A percentile compares a stretch with the other conserved stretches of the same genome.
Evolutionary conservation across 2,329 filamentous ascomycete genomes (phyloP).

Genomic region (Alternaria gaisen): DNA sequence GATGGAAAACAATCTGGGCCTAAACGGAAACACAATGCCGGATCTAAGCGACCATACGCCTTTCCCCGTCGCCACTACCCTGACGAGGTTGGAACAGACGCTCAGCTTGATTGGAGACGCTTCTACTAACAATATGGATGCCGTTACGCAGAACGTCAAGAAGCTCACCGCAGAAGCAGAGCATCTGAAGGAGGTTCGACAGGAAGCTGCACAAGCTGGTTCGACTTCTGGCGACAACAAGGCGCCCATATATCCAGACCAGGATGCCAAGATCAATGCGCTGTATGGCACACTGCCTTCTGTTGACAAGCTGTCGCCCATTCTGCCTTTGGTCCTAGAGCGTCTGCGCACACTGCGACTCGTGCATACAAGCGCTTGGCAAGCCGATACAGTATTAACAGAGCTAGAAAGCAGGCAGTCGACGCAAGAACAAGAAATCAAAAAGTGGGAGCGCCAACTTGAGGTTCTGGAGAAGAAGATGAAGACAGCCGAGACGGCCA

Average conservation of each 20-base stretch:
- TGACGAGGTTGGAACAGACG: slow-evolving; percentile 83
- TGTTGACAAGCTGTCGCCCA: slow-evolving; percentile 84
- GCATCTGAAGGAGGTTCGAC: slow-evolving; percentile 66
- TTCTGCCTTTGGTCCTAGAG: slow-evolving; percentile 86
- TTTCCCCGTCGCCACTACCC: slow-evolving; percentile 78
- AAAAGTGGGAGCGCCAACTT: slow-evolving; percentile 84
- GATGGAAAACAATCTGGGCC: slow-evolving; percentile 82
- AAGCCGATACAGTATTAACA: slow-evolving; percentile 78
- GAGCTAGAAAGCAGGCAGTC: slow-evolving; percentile 80
- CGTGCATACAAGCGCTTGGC: slow-evolving; percentile 87
- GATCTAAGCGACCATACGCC: slow-evolving; percentile 63
- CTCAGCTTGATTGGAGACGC: slow-evolving; percentile 77
- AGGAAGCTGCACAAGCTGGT: slow-evolving; percentile 33
- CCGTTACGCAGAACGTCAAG: slow-evolving; percentile 73
- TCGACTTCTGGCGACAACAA: slow-evolving; percentile 21
- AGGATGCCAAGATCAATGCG: slow-evolving; percentile 86
- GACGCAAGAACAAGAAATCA: slow-evolving; percentile 84
- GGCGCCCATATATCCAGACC: slow-evolving; percentile 65
- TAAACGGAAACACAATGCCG: slow-evolving; percentile 73
- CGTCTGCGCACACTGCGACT: slow-evolving; percentile 82
- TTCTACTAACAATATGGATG: slow-evolving; percentile 76
- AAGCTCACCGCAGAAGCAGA: slow-evolving; percentile 77
- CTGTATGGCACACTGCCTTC: slow-evolving; percentile 88
- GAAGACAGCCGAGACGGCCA: slow-evolving; percentile 71
- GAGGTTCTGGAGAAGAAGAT: slow-evolving; percentile 81